These are phyloP conservation scores for Clavaria fumosa DNA, from an alignment of 768 basidiomycete species.

Conservation along the genomic window DNA sequence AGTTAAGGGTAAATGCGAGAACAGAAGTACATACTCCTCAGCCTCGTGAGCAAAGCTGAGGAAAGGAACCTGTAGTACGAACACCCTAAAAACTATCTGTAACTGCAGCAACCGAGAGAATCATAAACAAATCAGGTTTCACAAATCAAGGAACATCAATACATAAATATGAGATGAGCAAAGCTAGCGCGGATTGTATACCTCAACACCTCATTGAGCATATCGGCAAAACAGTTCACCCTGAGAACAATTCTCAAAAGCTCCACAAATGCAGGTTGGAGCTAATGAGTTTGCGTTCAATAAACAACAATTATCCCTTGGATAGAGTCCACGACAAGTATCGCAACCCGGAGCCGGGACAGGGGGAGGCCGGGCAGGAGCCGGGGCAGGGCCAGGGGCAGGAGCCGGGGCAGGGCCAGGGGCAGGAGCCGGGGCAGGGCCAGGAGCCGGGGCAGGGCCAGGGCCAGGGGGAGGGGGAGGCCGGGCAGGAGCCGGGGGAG, in stretches of 20 bases:
- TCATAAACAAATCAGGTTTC: too few species aligned
- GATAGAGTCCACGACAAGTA: neutral
- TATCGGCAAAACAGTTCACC: neutral
- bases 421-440: neutral
- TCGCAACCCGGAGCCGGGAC: neutral
- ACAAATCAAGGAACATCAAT: too few species aligned
- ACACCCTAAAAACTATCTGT: too few species aligned
- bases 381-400: neutral
- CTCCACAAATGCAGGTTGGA: neutral
- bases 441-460: neutral
- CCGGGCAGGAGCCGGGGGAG: neutral
- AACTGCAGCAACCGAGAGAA: too few species aligned
- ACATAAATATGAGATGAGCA: too few species aligned
- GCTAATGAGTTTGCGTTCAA: neutral
- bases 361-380: neutral
- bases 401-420: neutral
- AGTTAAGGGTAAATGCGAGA: too few species aligned
- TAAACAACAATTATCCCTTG: neutral
- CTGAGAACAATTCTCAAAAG: neutral
- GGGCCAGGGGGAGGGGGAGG: neutral
- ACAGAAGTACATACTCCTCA: too few species aligned
- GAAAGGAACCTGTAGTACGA: too few species aligned
- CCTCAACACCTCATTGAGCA: neutral
- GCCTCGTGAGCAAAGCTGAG: too few species aligned
- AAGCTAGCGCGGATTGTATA: too few species aligned